phyloP scores from a whole-genome alignment of 345 rosid genomes.

The Salix brachista region DNA sequence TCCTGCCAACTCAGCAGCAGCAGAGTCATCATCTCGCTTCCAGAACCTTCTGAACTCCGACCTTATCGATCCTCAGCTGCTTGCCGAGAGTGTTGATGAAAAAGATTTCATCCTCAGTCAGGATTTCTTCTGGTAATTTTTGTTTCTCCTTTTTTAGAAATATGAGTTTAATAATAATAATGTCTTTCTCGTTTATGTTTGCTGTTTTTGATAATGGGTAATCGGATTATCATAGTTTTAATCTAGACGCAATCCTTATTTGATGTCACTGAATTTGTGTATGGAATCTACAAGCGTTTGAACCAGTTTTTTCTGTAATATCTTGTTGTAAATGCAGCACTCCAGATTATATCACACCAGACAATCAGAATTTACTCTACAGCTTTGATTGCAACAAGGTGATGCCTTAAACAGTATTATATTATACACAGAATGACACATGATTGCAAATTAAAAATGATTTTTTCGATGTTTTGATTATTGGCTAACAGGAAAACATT shows the following conservation, averaged over 20 bases:
- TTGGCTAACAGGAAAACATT: conserved; percentile 51
- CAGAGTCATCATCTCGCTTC: conserved; percentile 23
- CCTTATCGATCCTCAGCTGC: conserved; percentile 24
- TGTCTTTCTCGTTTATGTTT: neutral
- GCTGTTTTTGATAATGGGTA: neutral
- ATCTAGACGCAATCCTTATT: neutral
- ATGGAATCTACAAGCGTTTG: neutral
- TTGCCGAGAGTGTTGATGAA: conserved; percentile 35
- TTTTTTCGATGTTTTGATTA: neutral
- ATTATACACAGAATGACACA: neutral
- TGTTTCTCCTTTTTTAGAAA: neutral
- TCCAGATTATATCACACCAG: conserved; percentile 94
- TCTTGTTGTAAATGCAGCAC: conserved; percentile 51
- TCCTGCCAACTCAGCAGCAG: neutral
- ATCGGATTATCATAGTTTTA: too few relatives aligned
- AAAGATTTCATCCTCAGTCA: conserved; percentile 84
- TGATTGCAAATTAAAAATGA: neutral
- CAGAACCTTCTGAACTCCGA: conserved; percentile 47
- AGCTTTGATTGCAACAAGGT: conserved; percentile 68
- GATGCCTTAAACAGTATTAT: neutral
- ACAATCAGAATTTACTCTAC: conserved; percentile 56
- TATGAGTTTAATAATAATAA: neutral
- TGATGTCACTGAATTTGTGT: neutral
- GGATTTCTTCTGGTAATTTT: conserved; percentile 81
- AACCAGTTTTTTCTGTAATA: neutral